Evolutionary conservation across 306 rosid genomes (phyloP), one percentile per base, ranked within the genome.

Genomic region (Amphicarpaea edgeworthii): DNA sequence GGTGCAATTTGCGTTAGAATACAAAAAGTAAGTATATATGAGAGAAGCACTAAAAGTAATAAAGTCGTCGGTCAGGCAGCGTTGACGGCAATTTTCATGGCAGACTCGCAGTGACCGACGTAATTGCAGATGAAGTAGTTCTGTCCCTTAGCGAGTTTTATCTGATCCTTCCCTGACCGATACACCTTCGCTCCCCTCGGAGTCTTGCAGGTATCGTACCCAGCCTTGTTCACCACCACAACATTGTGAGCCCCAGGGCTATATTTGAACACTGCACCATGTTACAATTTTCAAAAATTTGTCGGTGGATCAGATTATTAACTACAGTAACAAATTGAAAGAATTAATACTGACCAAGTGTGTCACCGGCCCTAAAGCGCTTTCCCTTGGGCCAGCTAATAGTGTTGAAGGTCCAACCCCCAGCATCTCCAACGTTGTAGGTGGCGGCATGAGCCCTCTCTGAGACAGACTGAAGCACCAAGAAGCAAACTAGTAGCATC

Each of bases 311-410:
- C n/a, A n/a, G n/a, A n/a, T n/a, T n/a, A n/a, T n/a, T n/a, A n/a
- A n/a, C n/a, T n/a, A n/a, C n/a, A n/a, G n/a, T n/a, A n/a, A n/a
- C n/a, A n/a, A n/a, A n/a, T n/a, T n/a, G n/a, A n/a, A n/a, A n/a
- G n/a, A n/a, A n/a, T n/a, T n/a, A 24, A 24, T 46, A 69, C 83
- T 57, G 17, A 90, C 98, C 95, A 15, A 93, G 89, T 4, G 77
- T 85, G 83, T 93, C 98, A 20, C 98, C 98, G 4, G 97, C 93
- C 3, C 76, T 73, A 8, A 93, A 91, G 24, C 45, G 78, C 79
- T 89, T 91, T 43, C 90, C 90, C 0, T 19, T 66, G 1, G 93
- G 90, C 97, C 97, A 89, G 2, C 41, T 68, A 47, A 57, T 81
- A 20, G 78, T 28, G 76, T 80, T 84, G 2, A 91, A 84, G 78